These are phyloP conservation scores for Talaromyces borbonicus DNA, from an alignment of 495 filamentous ascomycete genomes.

Conservation along the genomic window DNA sequence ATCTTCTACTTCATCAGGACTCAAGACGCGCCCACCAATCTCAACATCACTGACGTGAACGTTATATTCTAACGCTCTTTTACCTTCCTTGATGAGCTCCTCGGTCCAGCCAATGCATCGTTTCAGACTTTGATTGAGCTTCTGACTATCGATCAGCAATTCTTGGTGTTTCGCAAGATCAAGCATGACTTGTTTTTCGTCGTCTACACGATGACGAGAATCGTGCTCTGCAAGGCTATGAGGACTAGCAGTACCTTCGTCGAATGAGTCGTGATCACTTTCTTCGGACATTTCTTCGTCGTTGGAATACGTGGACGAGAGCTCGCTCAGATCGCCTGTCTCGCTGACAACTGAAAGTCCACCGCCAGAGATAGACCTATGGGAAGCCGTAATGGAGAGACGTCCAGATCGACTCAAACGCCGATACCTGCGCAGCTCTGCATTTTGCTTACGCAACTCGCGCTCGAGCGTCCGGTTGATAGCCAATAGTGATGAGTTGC, in stretches of 20 bases:
- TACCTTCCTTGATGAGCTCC: constrained; percentile 77
- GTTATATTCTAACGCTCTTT: constrained; percentile 72
- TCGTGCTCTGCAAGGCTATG: constrained; percentile 33
- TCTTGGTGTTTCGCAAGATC: constrained; percentile 86
- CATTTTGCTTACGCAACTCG: constrained; percentile 82
- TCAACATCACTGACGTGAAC: constrained; percentile 70
- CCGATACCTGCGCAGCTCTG: constrained; percentile 75
- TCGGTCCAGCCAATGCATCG: constrained; percentile 82
- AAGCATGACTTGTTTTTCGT: constrained; percentile 67
- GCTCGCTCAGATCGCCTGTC: constrained; percentile 24
- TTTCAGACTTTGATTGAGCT: constrained; percentile 87
- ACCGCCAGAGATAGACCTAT: constrained; percentile 32
- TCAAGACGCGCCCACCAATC: constrained; percentile 70
- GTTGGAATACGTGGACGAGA: constrained; percentile 24
- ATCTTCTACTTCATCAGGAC: constrained; percentile 52
- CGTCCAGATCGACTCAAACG: constrained; percentile 70
- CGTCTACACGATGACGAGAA: constrained; percentile 34
- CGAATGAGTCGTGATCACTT: constrained; percentile 38
- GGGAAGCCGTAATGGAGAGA: constrained; percentile 44
- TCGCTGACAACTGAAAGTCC: constrained; percentile 28
- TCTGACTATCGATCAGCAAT: constrained; percentile 77
- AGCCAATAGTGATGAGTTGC: constrained; percentile 90
- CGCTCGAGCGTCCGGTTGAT: constrained; percentile 91
- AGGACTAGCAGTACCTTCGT: constrained; percentile 24
- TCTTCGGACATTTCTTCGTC: constrained; percentile 36